These are phyloP conservation scores for Claviceps paspali DNA, from an alignment of 2,329 filamentous ascomycete species.

Conservation along the genomic window DNA sequence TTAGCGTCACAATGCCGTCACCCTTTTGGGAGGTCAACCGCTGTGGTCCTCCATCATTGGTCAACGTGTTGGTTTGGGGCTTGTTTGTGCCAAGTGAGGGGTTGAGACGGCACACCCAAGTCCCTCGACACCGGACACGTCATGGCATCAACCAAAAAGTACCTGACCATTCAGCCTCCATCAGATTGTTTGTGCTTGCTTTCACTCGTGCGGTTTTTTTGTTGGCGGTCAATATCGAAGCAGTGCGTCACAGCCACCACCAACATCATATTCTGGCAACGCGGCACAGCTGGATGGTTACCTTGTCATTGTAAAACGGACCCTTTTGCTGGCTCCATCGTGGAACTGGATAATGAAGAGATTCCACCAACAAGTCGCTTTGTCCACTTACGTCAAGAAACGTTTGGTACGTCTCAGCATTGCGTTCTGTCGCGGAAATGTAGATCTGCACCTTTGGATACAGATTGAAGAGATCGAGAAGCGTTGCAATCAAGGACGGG, in stretches of 20 bases:
- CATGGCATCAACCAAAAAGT: background rate
- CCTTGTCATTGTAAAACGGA: slow-evolving; percentile 48
- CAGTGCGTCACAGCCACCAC: background rate
- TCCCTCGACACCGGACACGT: background rate
- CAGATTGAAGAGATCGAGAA: slow-evolving; percentile 44
- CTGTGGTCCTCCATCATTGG: too few relatives aligned
- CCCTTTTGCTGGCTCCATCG: slow-evolving; percentile 32
- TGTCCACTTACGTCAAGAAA: slow-evolving; percentile 45
- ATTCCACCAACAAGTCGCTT: slow-evolving; percentile 26
- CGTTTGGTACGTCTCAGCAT: slow-evolving; percentile 48
- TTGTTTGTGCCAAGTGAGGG: background rate
- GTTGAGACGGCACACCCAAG: background rate
- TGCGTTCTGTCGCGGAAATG: slow-evolving; percentile 57
- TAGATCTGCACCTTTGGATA: slow-evolving; percentile 43
- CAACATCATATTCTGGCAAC: slow-evolving; percentile 10
- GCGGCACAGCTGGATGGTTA: slow-evolving; percentile 39
- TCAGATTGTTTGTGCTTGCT: too few relatives aligned
- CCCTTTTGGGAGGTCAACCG: too few relatives aligned
- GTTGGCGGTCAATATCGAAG: background rate
- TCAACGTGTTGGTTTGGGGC: too few relatives aligned
- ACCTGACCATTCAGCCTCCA: too few relatives aligned
- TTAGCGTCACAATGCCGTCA: too few relatives aligned
- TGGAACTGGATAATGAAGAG: slow-evolving; percentile 27
- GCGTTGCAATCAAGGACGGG: slow-evolving; percentile 46
- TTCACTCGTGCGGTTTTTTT: too few relatives aligned